Conservation (phyloP, 164 flowering plant genomes). For the Stephania yunnanensis region DNA sequence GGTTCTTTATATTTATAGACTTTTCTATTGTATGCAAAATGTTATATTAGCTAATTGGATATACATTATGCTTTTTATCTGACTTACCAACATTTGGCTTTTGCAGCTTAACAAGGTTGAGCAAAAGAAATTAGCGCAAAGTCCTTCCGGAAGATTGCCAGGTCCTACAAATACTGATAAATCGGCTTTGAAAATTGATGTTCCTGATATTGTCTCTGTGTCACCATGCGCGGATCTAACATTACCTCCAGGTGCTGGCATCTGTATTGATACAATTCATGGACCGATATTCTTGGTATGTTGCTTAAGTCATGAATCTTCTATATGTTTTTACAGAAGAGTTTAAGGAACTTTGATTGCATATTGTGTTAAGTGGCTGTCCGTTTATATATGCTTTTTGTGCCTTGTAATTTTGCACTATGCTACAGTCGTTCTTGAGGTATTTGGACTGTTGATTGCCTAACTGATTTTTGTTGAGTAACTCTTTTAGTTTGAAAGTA, state of each 20-base stretch:
- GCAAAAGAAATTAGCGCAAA: conserved; percentile 38
- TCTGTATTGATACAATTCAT: conserved; percentile 74
- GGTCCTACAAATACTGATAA: conserved; percentile 30
- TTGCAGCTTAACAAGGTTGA: conserved; percentile 47
- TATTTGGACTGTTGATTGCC: too few relatives aligned
- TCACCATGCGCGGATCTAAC: conserved; percentile 93
- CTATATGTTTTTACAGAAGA: neutral
- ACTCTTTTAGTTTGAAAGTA: neutral
- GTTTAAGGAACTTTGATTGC: neutral
- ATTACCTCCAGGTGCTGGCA: conserved; percentile 92
- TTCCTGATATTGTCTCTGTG: conserved; percentile 32
- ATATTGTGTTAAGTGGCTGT: neutral
- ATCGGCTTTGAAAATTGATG: conserved; percentile 45
- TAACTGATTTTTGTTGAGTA: neutral
- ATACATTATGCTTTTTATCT: neutral
- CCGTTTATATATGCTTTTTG: neutral
- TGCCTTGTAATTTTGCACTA: neutral
- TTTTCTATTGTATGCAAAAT: neutral
- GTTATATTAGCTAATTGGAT: neutral
- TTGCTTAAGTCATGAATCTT: conserved; percentile 5
- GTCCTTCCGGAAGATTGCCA: conserved; percentile 40
- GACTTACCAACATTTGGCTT: neutral
- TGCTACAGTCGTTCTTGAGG: too few relatives aligned
- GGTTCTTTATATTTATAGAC: too few relatives aligned
- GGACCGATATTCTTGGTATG: conserved; percentile 89